Percentiles rank a stretch among this genome's conserved stretches.
These are phyloP conservation scores for Kodamaea anthophila DNA, from an alignment of 1,139 yeast species.

Conservation along the genomic window DNA sequence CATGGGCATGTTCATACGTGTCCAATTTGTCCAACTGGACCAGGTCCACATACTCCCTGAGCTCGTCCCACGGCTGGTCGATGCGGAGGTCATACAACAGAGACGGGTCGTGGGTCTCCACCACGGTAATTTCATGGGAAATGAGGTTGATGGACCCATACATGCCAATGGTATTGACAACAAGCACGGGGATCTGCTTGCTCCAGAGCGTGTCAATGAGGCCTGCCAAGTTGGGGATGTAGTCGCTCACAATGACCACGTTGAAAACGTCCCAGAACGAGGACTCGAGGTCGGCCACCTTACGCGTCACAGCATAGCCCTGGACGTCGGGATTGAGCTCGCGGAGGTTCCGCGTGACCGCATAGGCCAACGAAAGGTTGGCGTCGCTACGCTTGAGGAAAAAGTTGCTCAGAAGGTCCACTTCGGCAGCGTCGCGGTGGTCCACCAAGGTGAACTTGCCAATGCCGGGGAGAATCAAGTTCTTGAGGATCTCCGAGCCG, in stretches of 20 bases:
- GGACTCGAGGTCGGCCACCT: slow-evolving; percentile 9
- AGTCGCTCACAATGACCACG: slow-evolving; percentile 46
- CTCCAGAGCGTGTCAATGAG: slow-evolving; percentile 38
- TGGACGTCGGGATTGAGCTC: slow-evolving; percentile 60
- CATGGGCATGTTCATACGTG: slow-evolving; percentile 54
- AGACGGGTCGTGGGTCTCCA: slow-evolving; percentile 72
- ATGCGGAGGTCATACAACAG: slow-evolving; percentile 63
- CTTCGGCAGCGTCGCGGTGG: slow-evolving; percentile 28
- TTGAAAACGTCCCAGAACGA: slow-evolving; percentile 47
- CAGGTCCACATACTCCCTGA: slow-evolving; percentile 46
- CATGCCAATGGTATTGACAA: slow-evolving; percentile 54
- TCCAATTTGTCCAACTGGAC: slow-evolving; percentile 43
- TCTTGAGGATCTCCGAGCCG: slow-evolving; percentile 69
- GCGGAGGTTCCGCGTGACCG: slow-evolving; percentile 34
- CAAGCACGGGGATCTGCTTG: slow-evolving; percentile 47
- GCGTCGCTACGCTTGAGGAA: slow-evolving; percentile 47
- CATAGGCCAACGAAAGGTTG: slow-evolving; percentile 36
- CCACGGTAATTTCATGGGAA: slow-evolving; percentile 48
- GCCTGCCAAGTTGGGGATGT: slow-evolving; percentile 10
- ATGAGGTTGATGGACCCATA: slow-evolving; percentile 59
- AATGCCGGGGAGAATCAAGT: slow-evolving; percentile 74
- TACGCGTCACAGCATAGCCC: slow-evolving; percentile 27
- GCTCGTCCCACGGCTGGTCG: slow-evolving; percentile 70
- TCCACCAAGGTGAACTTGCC: slow-evolving; percentile 64
- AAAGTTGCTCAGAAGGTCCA: slow-evolving; percentile 55